phyloP scores from a whole-genome alignment of 495 filamentous ascomycete genomes.

The Tuber aestivum region DNA sequence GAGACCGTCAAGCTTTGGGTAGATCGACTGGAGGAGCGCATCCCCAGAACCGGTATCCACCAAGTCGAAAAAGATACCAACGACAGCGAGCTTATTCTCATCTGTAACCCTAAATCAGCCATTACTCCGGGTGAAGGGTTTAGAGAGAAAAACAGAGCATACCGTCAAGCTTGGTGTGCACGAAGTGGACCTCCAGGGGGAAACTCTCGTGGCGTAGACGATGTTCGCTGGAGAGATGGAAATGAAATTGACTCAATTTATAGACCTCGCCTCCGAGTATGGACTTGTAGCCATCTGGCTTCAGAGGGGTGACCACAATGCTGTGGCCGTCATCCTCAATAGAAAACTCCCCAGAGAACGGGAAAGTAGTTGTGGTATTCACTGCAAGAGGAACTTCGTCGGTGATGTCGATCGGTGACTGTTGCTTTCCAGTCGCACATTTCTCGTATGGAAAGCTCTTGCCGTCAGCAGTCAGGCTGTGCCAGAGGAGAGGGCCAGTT shows the following conservation, averaged over 20 bases:
- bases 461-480: constrained; percentile 48
- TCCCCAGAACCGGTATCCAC: constrained; percentile 41
- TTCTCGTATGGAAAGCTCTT: constrained; percentile 10
- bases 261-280: constrained; percentile 48
- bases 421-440: constrained; percentile 53
- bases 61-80: constrained; percentile 58
- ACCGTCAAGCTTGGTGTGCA: constrained; percentile 48
- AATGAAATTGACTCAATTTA: constrained; percentile 60
- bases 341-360: constrained; percentile 6
- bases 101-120: not conserved
- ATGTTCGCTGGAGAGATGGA: constrained; percentile 66
- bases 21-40: constrained; percentile 9
- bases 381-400: constrained; percentile 42
- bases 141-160: not conserved
- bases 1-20: not conserved
- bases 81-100: constrained; percentile 47
- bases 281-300: constrained; percentile 16
- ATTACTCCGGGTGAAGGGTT: no score
- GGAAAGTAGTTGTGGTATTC: constrained; percentile 12
- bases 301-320: constrained; percentile 21
- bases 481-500: constrained; percentile 57
- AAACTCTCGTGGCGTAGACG: constrained; percentile 49
- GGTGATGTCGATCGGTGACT: constrained; percentile 60
- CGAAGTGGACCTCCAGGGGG: constrained; percentile 61
- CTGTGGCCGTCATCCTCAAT: constrained; percentile 39